These are phyloP conservation scores for Vigna trinervia DNA, from an alignment of 306 rosid species.

Conservation along the genomic window DNA sequence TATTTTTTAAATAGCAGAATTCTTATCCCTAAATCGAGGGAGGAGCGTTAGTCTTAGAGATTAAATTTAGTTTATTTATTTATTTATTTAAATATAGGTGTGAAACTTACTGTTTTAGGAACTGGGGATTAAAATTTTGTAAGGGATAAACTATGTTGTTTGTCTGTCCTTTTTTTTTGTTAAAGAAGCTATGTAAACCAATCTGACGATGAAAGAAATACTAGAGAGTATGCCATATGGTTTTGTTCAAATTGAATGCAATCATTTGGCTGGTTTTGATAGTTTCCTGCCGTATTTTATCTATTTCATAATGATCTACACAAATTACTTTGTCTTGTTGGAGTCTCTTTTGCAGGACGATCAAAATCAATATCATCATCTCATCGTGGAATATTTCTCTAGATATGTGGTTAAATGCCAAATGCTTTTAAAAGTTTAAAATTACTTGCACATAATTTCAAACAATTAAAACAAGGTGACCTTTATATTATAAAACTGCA, in stretches of 20 bases:
- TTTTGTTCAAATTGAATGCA: neutral
- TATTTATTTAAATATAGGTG: neutral
- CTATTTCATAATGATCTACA: neutral
- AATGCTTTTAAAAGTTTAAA: neutral
- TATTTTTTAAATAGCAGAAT: neutral
- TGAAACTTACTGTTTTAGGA: too few species aligned
- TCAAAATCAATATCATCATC: neutral
- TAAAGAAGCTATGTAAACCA: slow-evolving; percentile 15
- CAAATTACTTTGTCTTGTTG: neutral
- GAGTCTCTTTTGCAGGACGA: neutral
- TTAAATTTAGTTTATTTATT: too few species aligned
- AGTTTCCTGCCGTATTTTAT: neutral
- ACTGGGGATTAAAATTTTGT: neutral
- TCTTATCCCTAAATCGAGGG: too few species aligned
- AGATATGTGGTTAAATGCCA: neutral
- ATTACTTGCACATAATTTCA: neutral
- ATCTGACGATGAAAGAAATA: neutral
- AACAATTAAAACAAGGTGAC: neutral
- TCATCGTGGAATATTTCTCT: neutral
- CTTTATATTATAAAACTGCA: neutral
- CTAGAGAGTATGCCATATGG: neutral
- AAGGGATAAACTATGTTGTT: neutral
- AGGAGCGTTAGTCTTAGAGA: too few species aligned
- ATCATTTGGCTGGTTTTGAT: neutral
- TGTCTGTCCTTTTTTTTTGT: slow-evolving; percentile 29